Evolutionary conservation across 169 alveolate genomes (phyloP).

Genomic region (Plasmodium inui): DNA sequence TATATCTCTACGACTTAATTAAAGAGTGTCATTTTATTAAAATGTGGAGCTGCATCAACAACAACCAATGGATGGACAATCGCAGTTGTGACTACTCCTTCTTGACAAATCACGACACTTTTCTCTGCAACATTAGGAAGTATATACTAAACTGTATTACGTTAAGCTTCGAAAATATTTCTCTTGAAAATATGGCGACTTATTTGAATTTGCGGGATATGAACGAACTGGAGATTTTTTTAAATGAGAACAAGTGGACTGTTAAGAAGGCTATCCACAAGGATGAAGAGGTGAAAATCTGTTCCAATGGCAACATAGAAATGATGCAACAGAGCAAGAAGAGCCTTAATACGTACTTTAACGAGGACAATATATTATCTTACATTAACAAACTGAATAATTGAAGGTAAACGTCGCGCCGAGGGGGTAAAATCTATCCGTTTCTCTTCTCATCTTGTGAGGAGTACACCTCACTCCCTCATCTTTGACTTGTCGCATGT

Average conservation of each 20-base stretch:
- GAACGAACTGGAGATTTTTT: slow-evolving; percentile 22
- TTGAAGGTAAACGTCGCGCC: neutral
- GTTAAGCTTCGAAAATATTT: slow-evolving; percentile 54
- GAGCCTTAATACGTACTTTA: slow-evolving; percentile 36
- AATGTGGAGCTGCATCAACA: slow-evolving; percentile 52
- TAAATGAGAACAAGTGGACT: slow-evolving; percentile 57
- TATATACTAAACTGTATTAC: slow-evolving; percentile 47
- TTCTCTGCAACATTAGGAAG: slow-evolving; percentile 37
- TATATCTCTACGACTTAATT: slow-evolving; percentile 46
- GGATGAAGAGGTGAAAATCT: slow-evolving; percentile 33
- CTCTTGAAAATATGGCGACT: slow-evolving; percentile 39
- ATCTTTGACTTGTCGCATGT: neutral
- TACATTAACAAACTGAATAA: slow-evolving; percentile 35
- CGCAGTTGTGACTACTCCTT: slow-evolving; percentile 48
- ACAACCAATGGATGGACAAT: slow-evolving; percentile 11
- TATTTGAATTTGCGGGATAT: slow-evolving; percentile 30
- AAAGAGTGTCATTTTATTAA: slow-evolving; percentile 54
- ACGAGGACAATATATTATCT: slow-evolving; percentile 45
- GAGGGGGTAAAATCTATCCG: neutral
- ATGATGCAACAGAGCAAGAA: slow-evolving; percentile 19
- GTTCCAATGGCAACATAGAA: slow-evolving; percentile 65
- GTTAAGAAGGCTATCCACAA: slow-evolving; percentile 26
- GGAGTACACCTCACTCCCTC: neutral
- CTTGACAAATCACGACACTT: slow-evolving; percentile 29
- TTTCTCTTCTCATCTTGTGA: neutral